A percentile compares a stretch with the other conserved stretches of the same genome.
Conservation (phyloP, 2,329 filamentous ascomycete genomes). For the Stagonosporopsis cucurbitacearum region DNA sequence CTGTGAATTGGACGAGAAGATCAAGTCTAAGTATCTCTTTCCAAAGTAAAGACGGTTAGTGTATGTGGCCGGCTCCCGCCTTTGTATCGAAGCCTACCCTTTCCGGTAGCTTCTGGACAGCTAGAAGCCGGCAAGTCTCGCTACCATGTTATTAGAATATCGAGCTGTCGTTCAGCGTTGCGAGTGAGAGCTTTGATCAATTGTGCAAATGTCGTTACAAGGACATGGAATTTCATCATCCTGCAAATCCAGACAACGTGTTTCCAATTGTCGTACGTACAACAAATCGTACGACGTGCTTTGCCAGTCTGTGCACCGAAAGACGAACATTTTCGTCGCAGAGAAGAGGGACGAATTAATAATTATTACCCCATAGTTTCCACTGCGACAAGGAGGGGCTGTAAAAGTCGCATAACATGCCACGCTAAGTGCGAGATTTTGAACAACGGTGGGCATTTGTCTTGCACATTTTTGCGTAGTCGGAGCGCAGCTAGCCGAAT, state of each 20-base stretch:
- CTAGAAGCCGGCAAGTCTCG: background rate
- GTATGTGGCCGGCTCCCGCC: slow-evolving; percentile 12
- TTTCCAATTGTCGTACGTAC: slow-evolving; percentile 13
- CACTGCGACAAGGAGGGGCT: slow-evolving; percentile 11
- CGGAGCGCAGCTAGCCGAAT: slow-evolving; percentile 15
- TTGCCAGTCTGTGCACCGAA: slow-evolving; percentile 1
- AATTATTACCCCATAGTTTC: slow-evolving; percentile 25
- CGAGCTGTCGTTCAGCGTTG: background rate
- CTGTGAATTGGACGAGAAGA: background rate
- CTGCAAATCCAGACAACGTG: slow-evolving; percentile 3
- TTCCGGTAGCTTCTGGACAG: background rate
- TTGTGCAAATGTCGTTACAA: slow-evolving; percentile 6
- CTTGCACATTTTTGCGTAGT: slow-evolving; percentile 21
- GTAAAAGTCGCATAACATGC: slow-evolving; percentile 25
- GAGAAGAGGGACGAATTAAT: slow-evolving; percentile 9
- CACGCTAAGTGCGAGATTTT: slow-evolving; percentile 29
- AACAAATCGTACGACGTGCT: slow-evolving; percentile 13
- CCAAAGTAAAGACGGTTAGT: slow-evolving; percentile 21
- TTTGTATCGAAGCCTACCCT: background rate
- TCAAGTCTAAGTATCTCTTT: background rate
- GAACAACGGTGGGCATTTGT: slow-evolving; percentile 24
- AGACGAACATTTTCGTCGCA: background rate
- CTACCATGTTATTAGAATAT: background rate
- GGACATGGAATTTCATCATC: slow-evolving; percentile 10
- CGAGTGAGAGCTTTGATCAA: background rate